Base-by-base conservation (phyloP, 2,329 filamentous ascomycete species). In the Cadophora sp. region DNA sequence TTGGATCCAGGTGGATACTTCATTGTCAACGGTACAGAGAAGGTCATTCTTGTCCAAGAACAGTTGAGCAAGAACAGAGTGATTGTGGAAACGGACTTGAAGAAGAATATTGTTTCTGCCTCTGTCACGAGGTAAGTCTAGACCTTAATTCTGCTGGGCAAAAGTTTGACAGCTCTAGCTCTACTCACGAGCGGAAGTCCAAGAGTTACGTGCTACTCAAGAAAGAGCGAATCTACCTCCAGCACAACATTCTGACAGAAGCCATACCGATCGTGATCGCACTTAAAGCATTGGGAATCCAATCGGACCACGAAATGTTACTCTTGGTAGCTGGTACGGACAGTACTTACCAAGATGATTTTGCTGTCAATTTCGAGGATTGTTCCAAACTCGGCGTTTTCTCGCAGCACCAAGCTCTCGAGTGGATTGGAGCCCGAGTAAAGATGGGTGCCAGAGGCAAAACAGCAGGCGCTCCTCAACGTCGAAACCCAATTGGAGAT, bases 51-150 rank as follows among this genome's bases (percentile, higher is more conserved):
- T 53, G 97, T 99, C 16, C 96, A 99, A 80, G 97, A 99, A 78
- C 96, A 99, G 81, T 84, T 99, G 78, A 99, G 96, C 86, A 99
- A 99, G 86, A 99, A 99, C 81, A 90, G 96, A 83, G 92, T 99
- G 76, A 97, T 99, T 78, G 95, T 99, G 19, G 97, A 99, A 81
- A 91, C 93, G 65, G 92, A 95, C 75, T 86, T 91, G 63, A 97
- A 97, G 82, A 98, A 97, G 81, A 92, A 92, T 69, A 90, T 97
- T 72, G 95, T 98, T 66, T 93, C 95, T 73, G 96, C 97, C 46
- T 98, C 96, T 1, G 96, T 98, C 34, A 99, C 94, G 8, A 87
- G 84, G 84, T 84, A 77, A 71, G 74, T 68, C n/a, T 12, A 24
- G 19, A 34, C 22, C 14, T 31, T 19, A 11, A 34, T 24, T 37